These are phyloP conservation scores for Thalassiosira delicatula DNA, from an alignment of 352 stramenopile genomes.

Conservation along the genomic window DNA sequence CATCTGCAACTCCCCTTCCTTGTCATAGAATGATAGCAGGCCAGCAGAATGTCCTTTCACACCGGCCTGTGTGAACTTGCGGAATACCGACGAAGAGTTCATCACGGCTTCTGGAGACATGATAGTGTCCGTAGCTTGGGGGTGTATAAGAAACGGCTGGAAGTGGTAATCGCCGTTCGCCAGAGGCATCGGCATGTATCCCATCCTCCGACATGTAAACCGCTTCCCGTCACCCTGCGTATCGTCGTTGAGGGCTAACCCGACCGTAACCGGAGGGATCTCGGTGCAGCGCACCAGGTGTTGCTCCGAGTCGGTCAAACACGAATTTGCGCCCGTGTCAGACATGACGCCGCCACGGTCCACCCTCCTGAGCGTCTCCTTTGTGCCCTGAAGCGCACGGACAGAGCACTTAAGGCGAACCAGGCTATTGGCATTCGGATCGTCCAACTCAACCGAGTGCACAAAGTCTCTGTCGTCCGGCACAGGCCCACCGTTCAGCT, in stretches of 20 bases:
- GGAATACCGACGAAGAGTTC: background rate
- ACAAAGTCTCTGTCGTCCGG: background rate
- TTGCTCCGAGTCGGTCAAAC: background rate
- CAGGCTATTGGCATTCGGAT: background rate
- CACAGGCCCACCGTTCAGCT: too few species aligned
- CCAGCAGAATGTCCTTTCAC: background rate
- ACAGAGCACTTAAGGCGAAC: too few species aligned
- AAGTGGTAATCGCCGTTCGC: background rate
- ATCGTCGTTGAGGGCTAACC: background rate
- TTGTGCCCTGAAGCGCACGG: too few species aligned
- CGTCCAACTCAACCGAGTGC: background rate
- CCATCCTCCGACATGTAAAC: background rate
- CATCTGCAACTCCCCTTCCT: background rate
- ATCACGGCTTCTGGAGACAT: conserved; percentile 19
- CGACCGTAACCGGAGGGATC: background rate
- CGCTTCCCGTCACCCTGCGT: background rate
- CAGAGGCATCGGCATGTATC: background rate
- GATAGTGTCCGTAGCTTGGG: conserved; percentile 5
- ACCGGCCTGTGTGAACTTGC: background rate
- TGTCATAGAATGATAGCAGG: background rate
- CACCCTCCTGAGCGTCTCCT: background rate
- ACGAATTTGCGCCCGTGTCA: conserved; percentile 6
- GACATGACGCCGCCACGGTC: background rate
- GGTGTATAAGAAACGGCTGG: conserved; percentile 8
- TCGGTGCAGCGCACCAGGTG: background rate